These are phyloP conservation scores for Ceratocystis cubensis DNA, from an alignment of 2,329 filamentous ascomycete genomes.

Conservation along the genomic window DNA sequence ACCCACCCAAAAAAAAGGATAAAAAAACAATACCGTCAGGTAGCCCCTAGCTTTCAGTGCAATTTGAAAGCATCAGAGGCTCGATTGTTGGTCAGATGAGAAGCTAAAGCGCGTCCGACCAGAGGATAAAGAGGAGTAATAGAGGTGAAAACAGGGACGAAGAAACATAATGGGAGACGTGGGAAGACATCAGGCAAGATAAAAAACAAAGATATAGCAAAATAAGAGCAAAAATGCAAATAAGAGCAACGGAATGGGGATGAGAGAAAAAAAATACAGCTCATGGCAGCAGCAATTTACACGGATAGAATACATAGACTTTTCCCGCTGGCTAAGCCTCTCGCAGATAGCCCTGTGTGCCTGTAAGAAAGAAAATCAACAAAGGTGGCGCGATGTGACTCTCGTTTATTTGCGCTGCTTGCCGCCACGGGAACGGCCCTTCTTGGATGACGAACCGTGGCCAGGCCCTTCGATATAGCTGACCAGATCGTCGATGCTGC, in stretches of 20 bases:
- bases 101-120: not conserved
- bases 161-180: slow-evolving; percentile 6
- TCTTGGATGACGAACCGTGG: slow-evolving; percentile 37
- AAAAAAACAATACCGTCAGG: not conserved
- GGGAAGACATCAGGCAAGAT: not conserved
- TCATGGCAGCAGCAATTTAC: not conserved
- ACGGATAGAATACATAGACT: not conserved
- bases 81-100: not conserved
- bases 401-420: slow-evolving; percentile 37
- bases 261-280: not conserved
- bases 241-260: slow-evolving; percentile 14
- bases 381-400: not conserved
- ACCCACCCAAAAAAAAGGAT: slow-evolving; percentile 1
- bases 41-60: not conserved
- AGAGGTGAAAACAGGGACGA: not conserved
- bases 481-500: slow-evolving; percentile 85
- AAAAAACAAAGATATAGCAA: not conserved
- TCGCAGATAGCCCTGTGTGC: not conserved
- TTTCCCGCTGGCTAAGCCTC: not conserved
- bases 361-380: not conserved
- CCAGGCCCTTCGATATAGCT: slow-evolving; percentile 76
- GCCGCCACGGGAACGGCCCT: slow-evolving; percentile 25
- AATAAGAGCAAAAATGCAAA: slow-evolving; percentile 2
- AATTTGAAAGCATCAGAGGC: not conserved
- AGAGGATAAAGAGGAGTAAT: not conserved